Percentiles rank a stretch among this genome's conserved stretches.
Conservation (phyloP, 371 early-diverging fungal species). For the Batkoa obscura region DNA sequence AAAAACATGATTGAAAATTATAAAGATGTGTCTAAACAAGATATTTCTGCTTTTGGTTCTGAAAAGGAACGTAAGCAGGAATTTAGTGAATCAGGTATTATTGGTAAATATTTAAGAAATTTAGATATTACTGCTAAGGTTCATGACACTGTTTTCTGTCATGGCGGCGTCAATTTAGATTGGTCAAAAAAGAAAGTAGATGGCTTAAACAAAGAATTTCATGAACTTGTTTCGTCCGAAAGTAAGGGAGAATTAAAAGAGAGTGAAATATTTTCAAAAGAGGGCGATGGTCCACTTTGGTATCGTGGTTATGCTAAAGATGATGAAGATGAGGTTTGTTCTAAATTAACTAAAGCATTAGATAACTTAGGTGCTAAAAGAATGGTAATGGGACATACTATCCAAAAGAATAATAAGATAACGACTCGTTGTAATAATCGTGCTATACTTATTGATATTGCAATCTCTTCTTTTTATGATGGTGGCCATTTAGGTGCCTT, state of each 20-base stretch:
- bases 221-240: background rate
- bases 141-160: conserved; percentile 41
- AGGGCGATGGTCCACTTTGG: conserved; percentile 28
- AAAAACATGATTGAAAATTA: conserved; percentile 46
- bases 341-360: conserved; percentile 24
- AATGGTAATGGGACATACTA: conserved; percentile 61
- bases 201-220: background rate
- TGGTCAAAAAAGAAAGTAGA: conserved; percentile 18
- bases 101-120: conserved; percentile 30
- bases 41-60: conserved; percentile 43
- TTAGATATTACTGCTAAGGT: conserved; percentile 36
- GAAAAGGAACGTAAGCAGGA: conserved; percentile 23
- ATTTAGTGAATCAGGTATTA: conserved; percentile 36
- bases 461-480: conserved; percentile 42
- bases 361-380: conserved; percentile 30
- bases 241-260: background rate
- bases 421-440: conserved; percentile 39
- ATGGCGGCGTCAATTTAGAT: conserved; percentile 40
- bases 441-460: conserved; percentile 48
- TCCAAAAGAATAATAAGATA: conserved; percentile 35
- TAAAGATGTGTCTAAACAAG: conserved; percentile 43
- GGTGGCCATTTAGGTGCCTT: conserved; percentile 15
- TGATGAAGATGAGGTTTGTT: conserved; percentile 25
- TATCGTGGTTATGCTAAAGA: conserved; percentile 43
- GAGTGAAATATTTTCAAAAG: conserved; percentile 1